phyloP scores from a whole-genome alignment of 768 basidiomycete genomes.

The Lenzites betulinus region DNA sequence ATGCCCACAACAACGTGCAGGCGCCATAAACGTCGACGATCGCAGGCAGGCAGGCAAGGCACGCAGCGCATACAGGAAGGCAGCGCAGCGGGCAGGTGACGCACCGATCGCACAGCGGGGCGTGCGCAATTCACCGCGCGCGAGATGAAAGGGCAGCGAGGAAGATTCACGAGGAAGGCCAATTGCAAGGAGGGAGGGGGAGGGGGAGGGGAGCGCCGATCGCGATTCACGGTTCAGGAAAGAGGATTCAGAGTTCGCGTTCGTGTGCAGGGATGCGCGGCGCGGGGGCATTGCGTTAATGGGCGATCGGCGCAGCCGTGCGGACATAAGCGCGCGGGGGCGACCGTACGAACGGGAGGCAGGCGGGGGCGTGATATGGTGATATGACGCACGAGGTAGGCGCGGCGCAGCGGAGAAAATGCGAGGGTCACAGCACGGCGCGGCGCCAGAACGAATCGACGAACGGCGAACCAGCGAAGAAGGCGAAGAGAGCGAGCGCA shows the following conservation, averaged over 20 bases:
- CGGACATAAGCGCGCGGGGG: no score
- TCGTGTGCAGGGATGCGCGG: not conserved
- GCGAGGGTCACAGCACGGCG: conserved; percentile 3
- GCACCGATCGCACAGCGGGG: not conserved
- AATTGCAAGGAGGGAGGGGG: not conserved
- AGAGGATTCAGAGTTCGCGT: no score
- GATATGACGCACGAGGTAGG: conserved; percentile 12
- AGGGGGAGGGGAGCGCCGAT: conserved; percentile 1
- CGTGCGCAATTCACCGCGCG: no score
- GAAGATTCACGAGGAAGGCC: conserved; percentile 8
- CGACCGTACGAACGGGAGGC: not conserved
- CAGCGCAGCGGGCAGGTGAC: conserved; percentile 23
- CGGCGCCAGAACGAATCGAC: conserved; percentile 1
- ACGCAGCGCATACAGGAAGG: no score
- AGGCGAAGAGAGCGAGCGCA: conserved; percentile 2
- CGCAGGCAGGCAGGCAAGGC: conserved; percentile 1
- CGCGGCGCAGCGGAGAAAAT: not conserved
- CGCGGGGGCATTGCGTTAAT: not conserved
- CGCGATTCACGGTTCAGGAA: not conserved
- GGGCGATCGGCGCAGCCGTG: not conserved
- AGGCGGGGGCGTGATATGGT: conserved; percentile 3
- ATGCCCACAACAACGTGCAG: conserved; percentile 3
- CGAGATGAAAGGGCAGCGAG: no score
- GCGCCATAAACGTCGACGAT: not conserved
- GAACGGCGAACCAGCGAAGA: not conserved